Evolutionary conservation across 768 basidiomycete species (phyloP).

Genomic region (Pleurotus giganteus): DNA sequence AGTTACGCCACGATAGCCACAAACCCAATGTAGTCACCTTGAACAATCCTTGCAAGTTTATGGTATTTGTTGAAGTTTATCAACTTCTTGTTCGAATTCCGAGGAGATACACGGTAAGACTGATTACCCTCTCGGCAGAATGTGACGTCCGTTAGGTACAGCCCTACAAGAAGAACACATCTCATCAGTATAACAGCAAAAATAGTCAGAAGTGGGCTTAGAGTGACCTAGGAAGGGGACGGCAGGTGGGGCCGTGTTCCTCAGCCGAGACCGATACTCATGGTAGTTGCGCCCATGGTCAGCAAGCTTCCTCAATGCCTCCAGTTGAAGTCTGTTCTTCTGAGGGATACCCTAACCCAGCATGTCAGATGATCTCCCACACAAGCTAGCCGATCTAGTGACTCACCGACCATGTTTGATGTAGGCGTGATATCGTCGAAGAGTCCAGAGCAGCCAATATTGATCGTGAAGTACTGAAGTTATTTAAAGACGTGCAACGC

Average conservation of each 20-base stretch:
- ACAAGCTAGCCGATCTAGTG: neutral
- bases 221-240: conserved; percentile 87
- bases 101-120: conserved; percentile 75
- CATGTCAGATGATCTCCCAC: neutral
- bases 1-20: neutral
- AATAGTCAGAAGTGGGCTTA: neutral
- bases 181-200: conserved; percentile 12
- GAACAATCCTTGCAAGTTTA: conserved; percentile 82
- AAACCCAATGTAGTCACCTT: conserved; percentile 46
- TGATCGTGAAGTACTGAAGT: conserved; percentile 91
- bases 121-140: conserved; percentile 97
- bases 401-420: conserved; percentile 91
- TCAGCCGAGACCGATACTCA: conserved; percentile 85
- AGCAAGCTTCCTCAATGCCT: conserved; percentile 78
- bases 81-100: conserved; percentile 71
- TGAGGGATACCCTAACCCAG: conserved; percentile 70
- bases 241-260: conserved; percentile 88
- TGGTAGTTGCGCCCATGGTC: conserved; percentile 90
- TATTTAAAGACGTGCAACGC: conserved; percentile 82
- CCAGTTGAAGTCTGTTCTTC: conserved; percentile 80
- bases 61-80: conserved; percentile 98
- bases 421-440: conserved; percentile 87
- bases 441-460: conserved; percentile 94
- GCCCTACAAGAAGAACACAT: conserved; percentile 39
- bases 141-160: conserved; percentile 89